Conservation (phyloP, 2,329 filamentous ascomycete species). For the Pseudogymnoascus pannorum region DNA sequence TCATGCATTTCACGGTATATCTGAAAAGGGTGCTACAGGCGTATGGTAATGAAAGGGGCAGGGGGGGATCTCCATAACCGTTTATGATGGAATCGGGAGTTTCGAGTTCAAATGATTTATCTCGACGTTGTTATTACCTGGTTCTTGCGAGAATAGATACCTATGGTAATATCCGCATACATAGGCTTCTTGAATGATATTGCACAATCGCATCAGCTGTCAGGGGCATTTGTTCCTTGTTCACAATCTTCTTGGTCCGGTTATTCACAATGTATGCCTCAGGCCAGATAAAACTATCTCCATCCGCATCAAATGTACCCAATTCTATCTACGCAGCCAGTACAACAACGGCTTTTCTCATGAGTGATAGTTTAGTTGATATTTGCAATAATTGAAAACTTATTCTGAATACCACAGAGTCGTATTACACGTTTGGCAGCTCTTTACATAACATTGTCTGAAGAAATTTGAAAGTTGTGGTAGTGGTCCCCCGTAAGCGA, state of each 20-base stretch:
- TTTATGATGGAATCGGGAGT: conserved; percentile 2
- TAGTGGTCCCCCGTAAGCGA: conserved; percentile 22
- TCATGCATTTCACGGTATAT: conserved; percentile 7
- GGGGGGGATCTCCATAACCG: background rate
- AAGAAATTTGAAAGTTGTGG: conserved; percentile 9
- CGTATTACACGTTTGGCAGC: background rate
- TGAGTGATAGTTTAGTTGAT: background rate
- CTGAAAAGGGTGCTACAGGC: conserved; percentile 5
- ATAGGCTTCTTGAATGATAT: background rate
- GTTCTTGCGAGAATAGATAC: conserved; percentile 1
- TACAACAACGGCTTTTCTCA: background rate
- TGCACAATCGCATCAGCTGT: background rate
- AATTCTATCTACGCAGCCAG: background rate
- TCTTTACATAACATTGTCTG: background rate
- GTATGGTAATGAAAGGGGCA: conserved; percentile 6
- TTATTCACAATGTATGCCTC: background rate
- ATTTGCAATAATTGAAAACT: background rate
- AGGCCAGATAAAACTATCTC: background rate
- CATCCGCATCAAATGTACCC: conserved; percentile 2
- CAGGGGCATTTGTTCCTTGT: background rate
- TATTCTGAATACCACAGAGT: background rate
- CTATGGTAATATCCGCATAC: background rate
- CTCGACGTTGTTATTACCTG: background rate
- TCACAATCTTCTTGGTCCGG: background rate
- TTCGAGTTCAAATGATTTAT: conserved; percentile 7